Conservation (phyloP, 345 rosid species). For the Eucalyptus marginata region DNA sequence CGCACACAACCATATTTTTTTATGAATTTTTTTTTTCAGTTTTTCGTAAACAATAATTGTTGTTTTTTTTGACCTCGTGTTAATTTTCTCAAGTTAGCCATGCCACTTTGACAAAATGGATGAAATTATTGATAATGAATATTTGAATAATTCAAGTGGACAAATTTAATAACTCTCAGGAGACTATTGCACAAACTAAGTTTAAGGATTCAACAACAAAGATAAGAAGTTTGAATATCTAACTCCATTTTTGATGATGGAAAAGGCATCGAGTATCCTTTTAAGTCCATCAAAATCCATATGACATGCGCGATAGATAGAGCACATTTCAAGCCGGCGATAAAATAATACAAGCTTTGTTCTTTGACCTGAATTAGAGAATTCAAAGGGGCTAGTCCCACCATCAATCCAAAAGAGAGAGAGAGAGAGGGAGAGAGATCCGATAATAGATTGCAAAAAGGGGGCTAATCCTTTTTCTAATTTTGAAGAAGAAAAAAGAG, state of each 20-base stretch:
- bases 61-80: neutral
- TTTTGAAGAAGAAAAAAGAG: neutral
- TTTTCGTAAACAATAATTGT: neutral
- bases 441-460: neutral
- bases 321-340: neutral
- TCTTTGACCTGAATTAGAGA: neutral
- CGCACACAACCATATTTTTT: neutral
- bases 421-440: neutral
- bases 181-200: neutral
- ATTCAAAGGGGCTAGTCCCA: neutral
- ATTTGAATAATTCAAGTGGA: neutral
- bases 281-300: neutral
- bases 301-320: neutral
- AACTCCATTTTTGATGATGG: neutral
- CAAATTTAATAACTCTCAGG: neutral
- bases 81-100: neutral
- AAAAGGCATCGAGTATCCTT: neutral
- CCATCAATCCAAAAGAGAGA: neutral
- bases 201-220: neutral
- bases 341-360: neutral
- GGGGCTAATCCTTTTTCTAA: neutral
- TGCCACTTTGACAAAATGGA: neutral
- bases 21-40: neutral
- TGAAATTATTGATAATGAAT: neutral
- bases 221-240: neutral